Percentiles rank a stretch among this genome's conserved stretches.
Evolutionary conservation across 129 eudicot genomes (phyloP).

Genomic region (Escallonia rubra): DNA sequence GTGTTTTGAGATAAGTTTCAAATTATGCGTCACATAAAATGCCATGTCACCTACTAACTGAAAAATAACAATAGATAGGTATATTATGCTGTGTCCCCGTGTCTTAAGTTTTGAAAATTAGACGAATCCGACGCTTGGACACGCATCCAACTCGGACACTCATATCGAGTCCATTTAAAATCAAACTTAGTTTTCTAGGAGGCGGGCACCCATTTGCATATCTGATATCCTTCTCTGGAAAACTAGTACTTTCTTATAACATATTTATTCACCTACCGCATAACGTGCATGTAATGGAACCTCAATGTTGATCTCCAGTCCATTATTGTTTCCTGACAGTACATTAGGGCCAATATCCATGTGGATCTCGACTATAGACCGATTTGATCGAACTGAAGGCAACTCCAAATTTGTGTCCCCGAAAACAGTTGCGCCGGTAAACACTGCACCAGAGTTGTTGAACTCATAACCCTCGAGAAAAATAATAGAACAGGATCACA

Average conservation of each 20-base stretch:
- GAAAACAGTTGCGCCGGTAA: conserved; percentile 63
- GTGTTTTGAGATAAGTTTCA: too few species aligned
- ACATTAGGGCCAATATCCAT: conserved; percentile 32
- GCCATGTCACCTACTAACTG: too few species aligned
- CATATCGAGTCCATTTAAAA: too few species aligned
- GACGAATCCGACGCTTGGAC: too few species aligned
- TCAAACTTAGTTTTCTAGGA: too few species aligned
- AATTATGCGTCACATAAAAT: too few species aligned
- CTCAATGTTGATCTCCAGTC: conserved; percentile 38
- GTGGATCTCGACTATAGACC: conserved; percentile 76
- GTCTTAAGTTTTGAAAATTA: too few species aligned
- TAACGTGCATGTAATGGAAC: conserved; percentile 85
- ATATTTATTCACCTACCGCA: conserved; percentile 40
- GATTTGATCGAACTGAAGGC: conserved; percentile 69
- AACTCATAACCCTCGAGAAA: neutral
- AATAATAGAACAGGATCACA: conserved; percentile 1
- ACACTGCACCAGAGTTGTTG: conserved; percentile 41
- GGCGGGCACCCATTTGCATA: too few species aligned
- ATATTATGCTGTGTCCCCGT: too few species aligned
- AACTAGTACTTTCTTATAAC: neutral
- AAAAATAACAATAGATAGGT: too few species aligned
- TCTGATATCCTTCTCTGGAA: too few species aligned
- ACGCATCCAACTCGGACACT: too few species aligned
- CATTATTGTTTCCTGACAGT: conserved; percentile 23
- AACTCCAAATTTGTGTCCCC: conserved; percentile 85